A percentile compares a stretch with the other conserved stretches of the same genome.
These are phyloP conservation scores for Syzygium aromaticum DNA, from an alignment of 345 rosid species.

Conservation along the genomic window DNA sequence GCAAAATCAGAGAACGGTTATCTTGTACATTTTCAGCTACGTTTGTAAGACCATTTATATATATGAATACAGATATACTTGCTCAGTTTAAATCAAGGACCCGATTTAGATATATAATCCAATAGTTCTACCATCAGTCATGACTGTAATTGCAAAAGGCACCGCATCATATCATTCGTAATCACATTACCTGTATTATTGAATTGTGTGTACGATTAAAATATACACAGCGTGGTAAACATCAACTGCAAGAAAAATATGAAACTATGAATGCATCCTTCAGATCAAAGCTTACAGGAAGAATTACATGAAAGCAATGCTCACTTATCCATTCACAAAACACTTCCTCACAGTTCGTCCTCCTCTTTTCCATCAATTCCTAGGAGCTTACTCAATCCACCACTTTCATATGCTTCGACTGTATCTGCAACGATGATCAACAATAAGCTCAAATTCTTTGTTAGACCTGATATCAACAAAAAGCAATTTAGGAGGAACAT, in stretches of 20 bases:
- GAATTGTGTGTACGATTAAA: background rate
- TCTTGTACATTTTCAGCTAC: background rate
- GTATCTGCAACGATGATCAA: constrained; percentile 48
- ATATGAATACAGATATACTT: background rate
- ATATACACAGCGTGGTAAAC: background rate
- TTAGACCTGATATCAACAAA: background rate
- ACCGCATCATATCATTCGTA: background rate
- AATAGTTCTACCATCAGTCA: background rate
- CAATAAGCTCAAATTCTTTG: background rate
- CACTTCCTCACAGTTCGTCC: background rate
- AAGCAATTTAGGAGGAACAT: background rate
- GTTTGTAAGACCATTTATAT: background rate
- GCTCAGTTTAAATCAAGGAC: background rate
- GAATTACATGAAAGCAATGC: background rate
- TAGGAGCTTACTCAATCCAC: constrained; percentile 60
- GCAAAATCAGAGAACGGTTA: background rate
- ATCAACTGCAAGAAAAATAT: background rate
- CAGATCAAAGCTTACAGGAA: background rate
- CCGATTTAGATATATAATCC: background rate
- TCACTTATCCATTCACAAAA: background rate
- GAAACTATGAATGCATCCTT: background rate
- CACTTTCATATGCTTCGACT: constrained; percentile 58
- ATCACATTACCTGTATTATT: background rate
- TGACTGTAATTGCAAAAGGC: background rate
- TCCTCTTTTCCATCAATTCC: constrained; percentile 23